These are phyloP conservation scores for Xanthoconium stramineum DNA, from an alignment of 768 basidiomycete genomes.

Conservation along the genomic window DNA sequence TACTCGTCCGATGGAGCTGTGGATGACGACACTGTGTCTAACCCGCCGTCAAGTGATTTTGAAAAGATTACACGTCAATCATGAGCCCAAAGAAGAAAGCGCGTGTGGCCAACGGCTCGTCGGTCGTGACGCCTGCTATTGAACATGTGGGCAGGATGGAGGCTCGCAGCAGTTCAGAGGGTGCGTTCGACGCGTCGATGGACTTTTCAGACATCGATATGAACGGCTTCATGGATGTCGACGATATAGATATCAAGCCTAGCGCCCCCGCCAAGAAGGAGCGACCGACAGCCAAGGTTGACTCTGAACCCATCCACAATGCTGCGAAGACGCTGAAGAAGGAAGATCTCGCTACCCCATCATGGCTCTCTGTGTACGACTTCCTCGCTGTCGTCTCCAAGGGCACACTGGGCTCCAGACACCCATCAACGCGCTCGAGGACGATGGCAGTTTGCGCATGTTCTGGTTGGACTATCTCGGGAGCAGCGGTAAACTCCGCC, in stretches of 20 bases:
- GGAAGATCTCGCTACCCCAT: conserved; percentile 46
- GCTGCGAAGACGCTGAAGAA: conserved; percentile 34
- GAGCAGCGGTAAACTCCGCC: conserved; percentile 76
- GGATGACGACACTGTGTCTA: conserved; percentile 25
- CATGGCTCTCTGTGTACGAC: conserved; percentile 77
- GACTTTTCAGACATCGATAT: conserved; percentile 57
- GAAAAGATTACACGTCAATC: conserved; percentile 48
- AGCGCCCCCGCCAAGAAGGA: conserved; percentile 32
- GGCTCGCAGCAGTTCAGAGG: conserved; percentile 49
- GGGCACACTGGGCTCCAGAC: conserved; percentile 48
- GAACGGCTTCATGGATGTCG: conserved; percentile 55
- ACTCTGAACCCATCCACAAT: conserved; percentile 14
- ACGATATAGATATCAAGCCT: conserved; percentile 50
- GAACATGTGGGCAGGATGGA: conserved; percentile 58
- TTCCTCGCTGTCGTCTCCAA: conserved; percentile 59
- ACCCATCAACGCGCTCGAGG: conserved; percentile 62
- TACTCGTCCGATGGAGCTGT: conserved; percentile 36
- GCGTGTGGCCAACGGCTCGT: conserved; percentile 40
- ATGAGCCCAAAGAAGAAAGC: conserved; percentile 72
- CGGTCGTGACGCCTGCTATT: conserved; percentile 50
- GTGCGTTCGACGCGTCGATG: conserved; percentile 47
- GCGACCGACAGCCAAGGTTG: not conserved
- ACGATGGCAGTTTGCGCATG: conserved; percentile 83
- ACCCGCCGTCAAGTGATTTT: conserved; percentile 41
- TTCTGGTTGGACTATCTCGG: conserved; percentile 98